A percentile compares a stretch with the other conserved stretches of the same genome.
Evolutionary conservation across 495 filamentous ascomycete genomes (phyloP).

Genomic region (Clavariopsis aquatica): DNA sequence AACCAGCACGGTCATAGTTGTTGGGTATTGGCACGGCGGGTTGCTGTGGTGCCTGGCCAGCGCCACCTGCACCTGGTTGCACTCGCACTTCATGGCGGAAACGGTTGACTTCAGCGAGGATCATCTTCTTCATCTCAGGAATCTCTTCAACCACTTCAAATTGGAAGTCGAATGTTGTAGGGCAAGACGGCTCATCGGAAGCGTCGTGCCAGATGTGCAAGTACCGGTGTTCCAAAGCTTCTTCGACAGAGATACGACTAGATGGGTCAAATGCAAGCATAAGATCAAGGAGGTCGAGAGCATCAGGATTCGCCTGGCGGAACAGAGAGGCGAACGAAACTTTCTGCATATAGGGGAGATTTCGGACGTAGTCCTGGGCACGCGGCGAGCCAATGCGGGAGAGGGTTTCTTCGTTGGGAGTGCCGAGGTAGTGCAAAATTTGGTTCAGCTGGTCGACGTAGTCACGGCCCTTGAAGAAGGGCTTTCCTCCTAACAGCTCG

Average conservation of each 20-base stretch:
- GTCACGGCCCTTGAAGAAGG: slow-evolving; percentile 98
- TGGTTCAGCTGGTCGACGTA: slow-evolving; percentile 99
- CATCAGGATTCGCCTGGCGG: slow-evolving; percentile 93
- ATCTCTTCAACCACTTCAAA: slow-evolving; percentile 96
- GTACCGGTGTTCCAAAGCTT: slow-evolving; percentile 93
- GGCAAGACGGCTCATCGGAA: slow-evolving; percentile 90
- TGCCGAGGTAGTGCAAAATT: slow-evolving; percentile 96
- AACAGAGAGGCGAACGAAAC: slow-evolving; percentile 84
- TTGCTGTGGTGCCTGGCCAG: slow-evolving; percentile 8
- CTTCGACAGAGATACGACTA: slow-evolving; percentile 85
- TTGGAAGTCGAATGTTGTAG: slow-evolving; percentile 93
- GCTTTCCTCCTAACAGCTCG: slow-evolving; percentile 90
- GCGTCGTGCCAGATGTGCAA: slow-evolving; percentile 98
- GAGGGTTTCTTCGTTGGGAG: slow-evolving; percentile 92
- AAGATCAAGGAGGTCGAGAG: slow-evolving; percentile 87
- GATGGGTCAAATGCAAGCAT: slow-evolving; percentile 98
- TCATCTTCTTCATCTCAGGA: slow-evolving; percentile 93
- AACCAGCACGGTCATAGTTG: slow-evolving; percentile 35
- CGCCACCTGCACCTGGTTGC: slow-evolving; percentile 25
- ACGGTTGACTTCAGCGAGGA: slow-evolving; percentile 82
- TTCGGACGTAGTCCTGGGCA: slow-evolving; percentile 97
- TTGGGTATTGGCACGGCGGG: slow-evolving; percentile 37
- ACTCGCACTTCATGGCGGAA: slow-evolving; percentile 74
- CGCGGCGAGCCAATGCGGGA: slow-evolving; percentile 92
- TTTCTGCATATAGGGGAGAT: slow-evolving; percentile 95